Evolutionary conservation across 192 early-diverging fungal genomes (phyloP).

Genomic region (Coemansia sp.): DNA sequence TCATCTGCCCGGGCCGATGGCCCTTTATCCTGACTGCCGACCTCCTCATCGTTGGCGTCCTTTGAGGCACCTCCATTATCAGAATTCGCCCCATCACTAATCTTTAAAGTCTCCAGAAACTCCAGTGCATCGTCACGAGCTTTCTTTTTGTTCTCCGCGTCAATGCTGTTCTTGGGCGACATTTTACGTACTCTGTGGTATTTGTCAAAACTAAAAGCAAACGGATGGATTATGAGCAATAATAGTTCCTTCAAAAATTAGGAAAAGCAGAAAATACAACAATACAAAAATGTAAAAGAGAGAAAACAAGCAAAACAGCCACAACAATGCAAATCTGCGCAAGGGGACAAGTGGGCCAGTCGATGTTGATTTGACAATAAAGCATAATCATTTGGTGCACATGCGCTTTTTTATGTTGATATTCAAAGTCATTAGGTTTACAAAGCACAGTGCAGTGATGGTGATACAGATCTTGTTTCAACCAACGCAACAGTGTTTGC

Average conservation of each 20-base stretch:
- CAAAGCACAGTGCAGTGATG: no score
- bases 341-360: no score
- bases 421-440: no score
- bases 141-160: conserved; percentile 39
- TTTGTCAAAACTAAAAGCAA: background rate
- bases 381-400: no score
- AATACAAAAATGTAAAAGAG: background rate
- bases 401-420: no score
- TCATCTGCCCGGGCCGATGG: background rate
- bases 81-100: conserved; percentile 27
- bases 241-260: conserved; percentile 1
- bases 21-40: background rate
- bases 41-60: conserved; percentile 9
- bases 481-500: no score
- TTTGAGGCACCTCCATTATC: conserved; percentile 7
- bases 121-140: conserved; percentile 55
- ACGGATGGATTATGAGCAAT: background rate
- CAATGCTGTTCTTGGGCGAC: conserved; percentile 27
- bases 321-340: no score
- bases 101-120: conserved; percentile 51
- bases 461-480: no score
- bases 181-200: conserved; percentile 10
- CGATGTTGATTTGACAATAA: no score
- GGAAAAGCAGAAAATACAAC: background rate
- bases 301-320: background rate